Conservation (phyloP, 139 green algal genomes). For the Nannochloris sp. region DNA sequence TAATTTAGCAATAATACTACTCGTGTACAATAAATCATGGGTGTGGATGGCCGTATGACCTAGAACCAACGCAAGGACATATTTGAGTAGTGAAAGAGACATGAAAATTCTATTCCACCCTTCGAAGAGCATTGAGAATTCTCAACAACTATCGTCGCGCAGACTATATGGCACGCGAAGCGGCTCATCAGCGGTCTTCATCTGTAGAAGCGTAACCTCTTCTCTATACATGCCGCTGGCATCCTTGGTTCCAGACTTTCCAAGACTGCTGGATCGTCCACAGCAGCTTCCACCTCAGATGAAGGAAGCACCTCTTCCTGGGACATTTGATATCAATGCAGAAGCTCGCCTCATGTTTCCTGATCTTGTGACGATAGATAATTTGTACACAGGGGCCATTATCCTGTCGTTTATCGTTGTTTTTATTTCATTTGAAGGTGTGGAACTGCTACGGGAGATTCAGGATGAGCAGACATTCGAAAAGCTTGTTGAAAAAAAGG, state of each 20-base stretch:
- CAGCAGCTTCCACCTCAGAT: neutral
- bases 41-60: no score
- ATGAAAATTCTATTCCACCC: no score
- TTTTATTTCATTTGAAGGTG: constrained; percentile 6
- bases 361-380: neutral
- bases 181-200: no score
- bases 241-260: neutral
- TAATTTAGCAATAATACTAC: no score
- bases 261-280: neutral
- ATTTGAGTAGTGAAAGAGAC: no score
- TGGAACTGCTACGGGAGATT: neutral
- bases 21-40: no score
- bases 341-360: neutral
- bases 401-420: constrained; percentile 2
- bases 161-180: no score
- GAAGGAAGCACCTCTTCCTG: neutral
- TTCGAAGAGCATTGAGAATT: no score
- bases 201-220: no score
- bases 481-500: neutral
- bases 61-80: no score
- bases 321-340: neutral
- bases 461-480: constrained; percentile 7
- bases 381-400: neutral
- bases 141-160: no score
- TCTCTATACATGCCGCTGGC: neutral